Evolutionary conservation across 768 basidiomycete genomes (phyloP), one percentile per base, ranked within the genome.

Genomic region (Lentinula aciculospora): DNA sequence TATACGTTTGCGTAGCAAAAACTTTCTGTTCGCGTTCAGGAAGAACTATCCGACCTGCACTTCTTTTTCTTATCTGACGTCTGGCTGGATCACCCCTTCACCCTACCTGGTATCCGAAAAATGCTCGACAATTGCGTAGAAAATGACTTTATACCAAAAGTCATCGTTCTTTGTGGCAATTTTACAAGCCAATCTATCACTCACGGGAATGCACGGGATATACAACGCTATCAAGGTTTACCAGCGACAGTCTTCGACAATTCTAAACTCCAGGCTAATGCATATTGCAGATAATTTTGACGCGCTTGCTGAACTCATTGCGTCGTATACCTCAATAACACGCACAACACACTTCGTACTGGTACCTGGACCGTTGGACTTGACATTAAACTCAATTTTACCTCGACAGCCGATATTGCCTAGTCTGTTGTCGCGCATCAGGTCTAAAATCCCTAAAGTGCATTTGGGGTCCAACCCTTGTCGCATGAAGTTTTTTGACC

Each of bases 61-160:
- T 94, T 98, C 75, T 93, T 97, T 71, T 85, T 97, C 65, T 77
- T 98, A 37, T 98, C 97, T 0, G 97, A 99, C 69, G 86, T 98
- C 2, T 95, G 94, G 90, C 78, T 99, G 23, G 96, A 99, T 71
- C 85, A 92, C 61, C 86, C 92, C 0, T 82, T 86, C 58, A 94
- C 93, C 1, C 71, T 98, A 3, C 68, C 76, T 4, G 93, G 92
- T 3, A 77, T 99, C 12, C 81, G 84, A 59, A 86, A 87, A 65
- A 83, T 98, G 74, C 89, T 98, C 61, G 90, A 94, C 62, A 89
- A 93, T 64, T 93, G 92, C 62, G 83, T 92, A 46, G 93, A 94
- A 61, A 90, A 85, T 58, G 84, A 76, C 58, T 94, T 89, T 70
- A 87, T 94, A 58, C 97, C 97, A 0, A 89, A 87, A 64, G 79